These are phyloP conservation scores for Sclerotinia glacialis DNA, from an alignment of 2,329 filamentous ascomycete genomes.

Conservation along the genomic window DNA sequence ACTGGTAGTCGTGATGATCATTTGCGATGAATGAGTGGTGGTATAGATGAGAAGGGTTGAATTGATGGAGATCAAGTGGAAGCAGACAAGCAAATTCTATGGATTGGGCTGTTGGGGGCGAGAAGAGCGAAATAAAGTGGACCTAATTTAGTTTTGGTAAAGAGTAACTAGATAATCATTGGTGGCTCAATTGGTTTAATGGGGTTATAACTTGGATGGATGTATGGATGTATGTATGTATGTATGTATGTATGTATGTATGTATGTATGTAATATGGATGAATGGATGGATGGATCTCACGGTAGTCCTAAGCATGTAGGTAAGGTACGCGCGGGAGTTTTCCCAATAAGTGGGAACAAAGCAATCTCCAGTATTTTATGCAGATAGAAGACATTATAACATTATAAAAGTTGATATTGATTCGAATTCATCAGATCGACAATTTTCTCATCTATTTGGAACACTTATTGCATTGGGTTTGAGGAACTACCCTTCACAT, in stretches of 20 bases:
- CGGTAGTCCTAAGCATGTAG: too few species aligned
- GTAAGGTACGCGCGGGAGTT: not conserved
- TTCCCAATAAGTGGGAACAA: not conserved
- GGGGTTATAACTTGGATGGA: too few species aligned
- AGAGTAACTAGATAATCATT: not conserved
- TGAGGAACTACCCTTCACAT: not conserved
- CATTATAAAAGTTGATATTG: too few species aligned
- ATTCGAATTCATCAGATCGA: too few species aligned
- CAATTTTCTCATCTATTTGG: not conserved
- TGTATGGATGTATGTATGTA: too few species aligned
- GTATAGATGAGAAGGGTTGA: not conserved
- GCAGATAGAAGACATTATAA: not conserved
- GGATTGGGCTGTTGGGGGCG: slow-evolving; percentile 5
- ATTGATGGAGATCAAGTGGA: slow-evolving; percentile 14
- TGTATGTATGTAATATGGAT: too few species aligned
- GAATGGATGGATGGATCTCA: too few species aligned
- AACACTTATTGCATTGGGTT: not conserved
- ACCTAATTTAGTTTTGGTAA: slow-evolving; percentile 9
- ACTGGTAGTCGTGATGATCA: slow-evolving; percentile 16
- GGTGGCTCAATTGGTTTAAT: not conserved
- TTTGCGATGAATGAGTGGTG: slow-evolving; percentile 5
- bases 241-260: too few species aligned
- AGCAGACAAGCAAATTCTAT: not conserved
- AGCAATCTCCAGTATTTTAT: slow-evolving; percentile 10
- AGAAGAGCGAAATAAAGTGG: slow-evolving; percentile 3